Evolutionary conservation across 108 stramenopile genomes (phyloP).

Genomic region (Skeletonema menzelii): DNA sequence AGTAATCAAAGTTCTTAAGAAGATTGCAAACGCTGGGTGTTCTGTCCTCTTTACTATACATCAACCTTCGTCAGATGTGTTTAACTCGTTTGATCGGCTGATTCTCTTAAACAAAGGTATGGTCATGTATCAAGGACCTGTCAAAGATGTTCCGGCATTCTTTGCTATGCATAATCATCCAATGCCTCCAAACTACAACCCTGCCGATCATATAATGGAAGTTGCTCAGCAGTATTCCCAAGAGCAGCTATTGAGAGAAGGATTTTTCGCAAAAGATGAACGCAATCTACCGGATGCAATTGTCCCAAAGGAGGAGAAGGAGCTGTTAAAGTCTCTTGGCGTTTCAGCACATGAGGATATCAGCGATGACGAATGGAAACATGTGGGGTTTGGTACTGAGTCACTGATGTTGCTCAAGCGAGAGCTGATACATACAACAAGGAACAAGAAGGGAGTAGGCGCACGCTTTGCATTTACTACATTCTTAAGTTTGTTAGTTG

Average conservation of each 20-base stretch:
- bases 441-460: conserved; percentile 60
- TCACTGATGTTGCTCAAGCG: conserved; percentile 51
- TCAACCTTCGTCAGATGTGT: conserved; percentile 87
- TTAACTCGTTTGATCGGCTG: conserved; percentile 75
- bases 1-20: conserved; percentile 75
- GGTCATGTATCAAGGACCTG: conserved; percentile 74
- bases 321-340: conserved; percentile 47
- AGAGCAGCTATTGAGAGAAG: conserved; percentile 45
- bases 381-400: conserved; percentile 54
- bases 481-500: conserved; percentile 64
- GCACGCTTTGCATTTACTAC: conserved; percentile 61
- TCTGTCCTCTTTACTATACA: conserved; percentile 92
- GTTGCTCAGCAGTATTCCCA: conserved; percentile 58
- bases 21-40: conserved; percentile 76
- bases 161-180: conserved; percentile 61
- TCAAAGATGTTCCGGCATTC: conserved; percentile 46
- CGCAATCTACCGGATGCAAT: conserved; percentile 39
- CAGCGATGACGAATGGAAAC: conserved; percentile 33
- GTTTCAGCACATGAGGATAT: conserved; percentile 9
- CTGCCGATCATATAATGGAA: conserved; percentile 82
- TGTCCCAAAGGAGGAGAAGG: conserved; percentile 33
- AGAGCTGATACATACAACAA: conserved; percentile 53
- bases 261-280: conserved; percentile 58
- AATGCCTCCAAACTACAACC: conserved; percentile 73
- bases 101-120: conserved; percentile 69